Evolutionary conservation across 1,284 basidiomycete genomes (phyloP), one percentile per base, ranked within the genome.

Genomic region (Trichosporon faecale): DNA sequence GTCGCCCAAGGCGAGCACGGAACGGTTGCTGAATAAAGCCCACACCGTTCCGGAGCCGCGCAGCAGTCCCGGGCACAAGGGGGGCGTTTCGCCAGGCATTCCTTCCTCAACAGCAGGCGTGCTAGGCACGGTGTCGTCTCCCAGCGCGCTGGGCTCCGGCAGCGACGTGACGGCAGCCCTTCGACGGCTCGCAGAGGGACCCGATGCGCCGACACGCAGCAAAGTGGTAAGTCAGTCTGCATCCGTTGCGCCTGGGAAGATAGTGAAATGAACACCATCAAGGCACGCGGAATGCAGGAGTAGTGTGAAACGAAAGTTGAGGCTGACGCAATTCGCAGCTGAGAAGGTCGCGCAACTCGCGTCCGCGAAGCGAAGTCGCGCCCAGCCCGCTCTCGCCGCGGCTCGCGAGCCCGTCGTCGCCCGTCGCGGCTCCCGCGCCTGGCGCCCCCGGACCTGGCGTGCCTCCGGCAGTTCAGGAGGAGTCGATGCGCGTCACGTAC

Each of bases 401-500:
- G 60, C 5, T 49, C 49, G 11, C 1, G 64, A 29, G 21, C 64
- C 33, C 68, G 4, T 14, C 37, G 31, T 60, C 55, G 37, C 49
- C n/a, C 23, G 31, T 60, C 37, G 46, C 44, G 35, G 11, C 29
- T 31, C 25, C 25, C 52, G 7, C n/a, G 16, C 52, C n/a, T n/a
- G 21, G 21, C 25, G 18, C 52, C 66, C 5, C 60, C 27, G n/a
- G 44, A 40, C 37, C 37, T 40, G 40, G 5, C 12, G 40, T 44
- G 18, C 40, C 49, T 25, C 49, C 5, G 27, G 57, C 57, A 2
- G 31, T 35, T 11, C 64, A 70, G n/a, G 80, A 82, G 40, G 77
- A 82, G 66, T 75, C 75, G 18, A 75, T 80, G 67, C 67, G 76
- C 21, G 78, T 82, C 8, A 74, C 73, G 46, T 78, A 80, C 67